phyloP scores from a whole-genome alignment of 2,329 filamentous ascomycete genomes.

The Hirsutella rhossiliensis region DNA sequence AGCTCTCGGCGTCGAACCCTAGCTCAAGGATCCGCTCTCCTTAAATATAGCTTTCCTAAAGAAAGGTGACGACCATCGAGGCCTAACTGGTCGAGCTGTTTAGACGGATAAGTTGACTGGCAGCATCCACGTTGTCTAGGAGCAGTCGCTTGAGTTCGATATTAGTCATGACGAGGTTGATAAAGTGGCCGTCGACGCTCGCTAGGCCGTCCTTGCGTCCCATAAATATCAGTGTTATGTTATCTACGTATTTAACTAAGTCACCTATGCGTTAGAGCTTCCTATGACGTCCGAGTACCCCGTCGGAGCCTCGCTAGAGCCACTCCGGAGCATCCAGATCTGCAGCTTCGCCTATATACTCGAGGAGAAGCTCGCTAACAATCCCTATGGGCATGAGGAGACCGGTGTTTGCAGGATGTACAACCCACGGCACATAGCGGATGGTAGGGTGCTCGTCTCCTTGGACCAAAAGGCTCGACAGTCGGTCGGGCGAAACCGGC shows the following conservation, averaged over 20 bases:
- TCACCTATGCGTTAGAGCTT: constrained; percentile 13
- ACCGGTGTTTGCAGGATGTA: constrained; percentile 11
- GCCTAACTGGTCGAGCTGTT: constrained; percentile 5
- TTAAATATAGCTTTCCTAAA: background rate
- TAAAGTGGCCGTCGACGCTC: constrained; percentile 11
- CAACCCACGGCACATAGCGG: constrained; percentile 15
- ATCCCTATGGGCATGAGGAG: constrained; percentile 17
- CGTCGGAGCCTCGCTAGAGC: constrained; percentile 7
- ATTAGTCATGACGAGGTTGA: constrained; percentile 12
- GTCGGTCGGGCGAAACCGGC: constrained; percentile 5
- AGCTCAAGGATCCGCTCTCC: background rate
- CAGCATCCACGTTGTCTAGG: constrained; percentile 4
- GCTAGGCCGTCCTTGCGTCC: constrained; percentile 10
- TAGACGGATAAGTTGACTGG: constrained; percentile 9
- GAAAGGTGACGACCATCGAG: background rate
- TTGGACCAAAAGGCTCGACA: constrained; percentile 7
- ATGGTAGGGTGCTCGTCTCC: constrained; percentile 11
- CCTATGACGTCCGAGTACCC: constrained; percentile 9
- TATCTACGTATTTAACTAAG: constrained; percentile 13
- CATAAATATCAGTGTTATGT: constrained; percentile 11
- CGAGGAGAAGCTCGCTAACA: constrained; percentile 24
- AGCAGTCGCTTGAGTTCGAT: constrained; percentile 10
- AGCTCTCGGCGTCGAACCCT: background rate
- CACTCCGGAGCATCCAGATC: constrained; percentile 10
- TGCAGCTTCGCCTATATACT: constrained; percentile 10